phyloP scores from a whole-genome alignment of 2,329 filamentous ascomycete genomes.

The Macrophomina pseudophaseolina region DNA sequence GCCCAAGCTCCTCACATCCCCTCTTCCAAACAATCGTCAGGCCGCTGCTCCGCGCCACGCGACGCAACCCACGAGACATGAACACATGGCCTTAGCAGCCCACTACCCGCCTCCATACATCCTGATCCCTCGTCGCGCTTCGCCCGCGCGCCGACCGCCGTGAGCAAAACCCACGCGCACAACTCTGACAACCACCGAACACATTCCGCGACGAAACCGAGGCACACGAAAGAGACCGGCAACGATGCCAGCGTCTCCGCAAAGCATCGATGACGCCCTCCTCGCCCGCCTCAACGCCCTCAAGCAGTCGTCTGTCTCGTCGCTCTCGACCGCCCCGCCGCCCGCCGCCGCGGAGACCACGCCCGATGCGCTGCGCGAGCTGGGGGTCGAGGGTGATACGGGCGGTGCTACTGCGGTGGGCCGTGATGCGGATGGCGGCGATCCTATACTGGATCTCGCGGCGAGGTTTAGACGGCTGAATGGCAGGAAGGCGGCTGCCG shows the following conservation, averaged over 20 bases:
- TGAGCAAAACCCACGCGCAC: neutral
- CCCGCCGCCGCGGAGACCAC: conserved; percentile 22
- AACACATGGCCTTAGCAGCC: conserved; percentile 18
- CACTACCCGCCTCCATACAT: neutral
- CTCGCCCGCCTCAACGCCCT: conserved; percentile 56
- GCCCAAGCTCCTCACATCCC: too few species aligned
- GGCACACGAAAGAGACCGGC: neutral
- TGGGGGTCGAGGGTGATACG: conserved; percentile 4
- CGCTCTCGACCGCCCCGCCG: conserved; percentile 34
- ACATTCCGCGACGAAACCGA: neutral
- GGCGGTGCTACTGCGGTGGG: conserved; percentile 7
- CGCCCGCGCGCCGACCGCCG: conserved; percentile 7
- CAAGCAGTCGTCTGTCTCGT: conserved; percentile 49
- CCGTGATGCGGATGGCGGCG: conserved; percentile 31
- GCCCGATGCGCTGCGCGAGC: conserved; percentile 16
- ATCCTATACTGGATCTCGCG: conserved; percentile 38
- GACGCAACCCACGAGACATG: neutral
- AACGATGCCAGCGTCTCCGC: neutral
- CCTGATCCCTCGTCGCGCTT: neutral
- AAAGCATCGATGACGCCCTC: conserved; percentile 40
- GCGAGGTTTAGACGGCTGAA: conserved; percentile 43
- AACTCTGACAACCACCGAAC: neutral
- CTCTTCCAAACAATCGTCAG: too few species aligned
- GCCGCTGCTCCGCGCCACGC: too few species aligned
- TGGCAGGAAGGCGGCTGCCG: neutral